Evolutionary conservation across 176 grass and related monocot species (phyloP).

Genomic region (Thinopyrum elongatum): DNA sequence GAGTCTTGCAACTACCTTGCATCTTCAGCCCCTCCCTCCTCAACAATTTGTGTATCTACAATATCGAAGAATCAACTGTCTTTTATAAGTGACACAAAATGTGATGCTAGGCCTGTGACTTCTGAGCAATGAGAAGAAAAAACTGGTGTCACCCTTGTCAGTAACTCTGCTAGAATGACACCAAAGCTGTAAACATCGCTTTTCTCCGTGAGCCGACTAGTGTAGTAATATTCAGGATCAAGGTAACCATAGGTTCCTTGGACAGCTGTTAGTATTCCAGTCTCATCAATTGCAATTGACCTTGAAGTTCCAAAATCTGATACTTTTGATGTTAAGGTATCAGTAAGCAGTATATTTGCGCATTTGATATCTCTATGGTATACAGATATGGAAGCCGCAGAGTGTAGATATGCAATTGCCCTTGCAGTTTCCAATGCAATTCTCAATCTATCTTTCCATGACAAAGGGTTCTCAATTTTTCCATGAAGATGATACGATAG

Average conservation of each 20-base stretch:
- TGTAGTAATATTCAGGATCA: constrained; percentile 41
- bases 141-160: constrained; percentile 25
- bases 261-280: constrained; percentile 24
- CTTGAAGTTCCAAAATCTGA: constrained; percentile 51
- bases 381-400: constrained; percentile 33
- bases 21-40: constrained; percentile 10
- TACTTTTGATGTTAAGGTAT: constrained; percentile 30
- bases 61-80: constrained; percentile 16
- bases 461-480: neutral
- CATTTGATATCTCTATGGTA: constrained; percentile 57
- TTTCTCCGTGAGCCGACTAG: constrained; percentile 34
- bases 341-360: constrained; percentile 47
- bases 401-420: constrained; percentile 37
- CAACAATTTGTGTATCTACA: constrained; percentile 31
- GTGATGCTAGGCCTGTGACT: neutral
- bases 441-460: constrained; percentile 39
- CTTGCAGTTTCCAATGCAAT: constrained; percentile 48
- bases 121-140: constrained; percentile 23
- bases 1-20: constrained; percentile 12
- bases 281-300: constrained; percentile 38
- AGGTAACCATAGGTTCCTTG: constrained; percentile 47
- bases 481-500: constrained; percentile 37
- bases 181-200: constrained; percentile 45
- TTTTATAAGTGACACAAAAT: constrained; percentile 15
- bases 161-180: constrained; percentile 38